Base-by-base conservation (phyloP, 1,284 basidiomycete genomes). In the Cutaneotrichosporon sp. region DNA sequence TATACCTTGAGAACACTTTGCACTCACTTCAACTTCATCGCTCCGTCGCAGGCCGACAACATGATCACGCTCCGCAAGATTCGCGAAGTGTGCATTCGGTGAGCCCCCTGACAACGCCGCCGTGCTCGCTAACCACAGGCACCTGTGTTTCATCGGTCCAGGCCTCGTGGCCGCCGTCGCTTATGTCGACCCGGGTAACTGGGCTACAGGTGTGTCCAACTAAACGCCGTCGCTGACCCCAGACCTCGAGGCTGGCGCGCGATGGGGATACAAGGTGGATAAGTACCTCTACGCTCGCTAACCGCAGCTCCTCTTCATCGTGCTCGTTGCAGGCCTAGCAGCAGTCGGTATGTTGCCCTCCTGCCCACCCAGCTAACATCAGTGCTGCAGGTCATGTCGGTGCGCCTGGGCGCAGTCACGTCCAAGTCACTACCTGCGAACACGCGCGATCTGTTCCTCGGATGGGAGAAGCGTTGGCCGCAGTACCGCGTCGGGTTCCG, bases 271-370 rank as follows among this genome's bases (percentile, higher is more conserved):
- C 77, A 83, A 45, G 43, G 43, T 45, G 14, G 3, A 18, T n/a
- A 14, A 3, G 8, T 13, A 30, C 12, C 13, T 8, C 13, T 35
- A 18, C 4, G 30, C 17, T 7, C 4, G n/a, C 42, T 45, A 5
- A 45, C 43, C 9, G 10, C 43, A 84, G 61, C 80, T 94, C 30
- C 80, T 96, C 36, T 92, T 93, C 67, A 80, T 94, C 46, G 84
- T 96, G 12, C 79, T 96, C 2, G 68, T 94, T 15, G 81, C 91
- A 0, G 88, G 89, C 17, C 64, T 92, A n/a, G 84, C 90, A 51
- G 91, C 89, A 22, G 67, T 72, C 10, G 62, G 71, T 71, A 51
- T 57, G 68, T 69, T 22, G 36, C 15, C 12, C 34, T 22, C 30
- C 23, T 8, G 9, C 33, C 23, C 18, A 38, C 30, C 0, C n/a